A percentile compares a stretch with the other conserved stretches of the same genome.
Evolutionary conservation across 2,329 filamentous ascomycete species (phyloP).

Genomic region (Aspergillus sp.): DNA sequence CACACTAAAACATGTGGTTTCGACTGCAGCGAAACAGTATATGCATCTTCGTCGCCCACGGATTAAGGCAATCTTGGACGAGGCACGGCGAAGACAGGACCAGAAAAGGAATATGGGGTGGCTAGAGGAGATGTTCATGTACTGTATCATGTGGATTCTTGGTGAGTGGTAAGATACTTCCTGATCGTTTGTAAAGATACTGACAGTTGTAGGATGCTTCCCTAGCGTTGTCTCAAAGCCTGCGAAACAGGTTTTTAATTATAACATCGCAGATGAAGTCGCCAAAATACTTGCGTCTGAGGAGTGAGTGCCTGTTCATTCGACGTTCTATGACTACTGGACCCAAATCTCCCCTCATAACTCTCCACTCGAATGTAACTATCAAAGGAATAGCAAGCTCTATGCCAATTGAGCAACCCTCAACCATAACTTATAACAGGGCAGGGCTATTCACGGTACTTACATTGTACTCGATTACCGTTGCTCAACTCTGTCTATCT

Average conservation of each 20-base stretch:
- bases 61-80: constrained; percentile 31
- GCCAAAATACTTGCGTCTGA: constrained; percentile 6
- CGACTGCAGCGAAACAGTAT: constrained; percentile 29
- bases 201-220: constrained; percentile 19
- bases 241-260: constrained; percentile 18
- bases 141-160: constrained; percentile 35
- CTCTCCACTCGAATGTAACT: too few relatives aligned
- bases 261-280: constrained; percentile 25
- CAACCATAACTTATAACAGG: too few relatives aligned
- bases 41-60: constrained; percentile 34
- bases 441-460: too few relatives aligned
- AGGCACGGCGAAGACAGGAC: constrained; percentile 31
- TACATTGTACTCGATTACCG: too few relatives aligned
- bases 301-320: neutral
- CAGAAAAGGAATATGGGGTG: constrained; percentile 33
- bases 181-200: neutral
- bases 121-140: constrained; percentile 38
- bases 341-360: neutral
- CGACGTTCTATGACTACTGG: neutral
- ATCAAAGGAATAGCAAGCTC: too few relatives aligned
- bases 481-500: too few relatives aligned
- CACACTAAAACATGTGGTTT: constrained; percentile 21
- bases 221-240: constrained; percentile 16
- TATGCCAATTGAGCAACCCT: too few relatives aligned
- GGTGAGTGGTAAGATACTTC: constrained; percentile 19